phyloP scores from a whole-genome alignment of 2,329 filamentous ascomycete genomes.

The Graphilbum fragrans region DNA sequence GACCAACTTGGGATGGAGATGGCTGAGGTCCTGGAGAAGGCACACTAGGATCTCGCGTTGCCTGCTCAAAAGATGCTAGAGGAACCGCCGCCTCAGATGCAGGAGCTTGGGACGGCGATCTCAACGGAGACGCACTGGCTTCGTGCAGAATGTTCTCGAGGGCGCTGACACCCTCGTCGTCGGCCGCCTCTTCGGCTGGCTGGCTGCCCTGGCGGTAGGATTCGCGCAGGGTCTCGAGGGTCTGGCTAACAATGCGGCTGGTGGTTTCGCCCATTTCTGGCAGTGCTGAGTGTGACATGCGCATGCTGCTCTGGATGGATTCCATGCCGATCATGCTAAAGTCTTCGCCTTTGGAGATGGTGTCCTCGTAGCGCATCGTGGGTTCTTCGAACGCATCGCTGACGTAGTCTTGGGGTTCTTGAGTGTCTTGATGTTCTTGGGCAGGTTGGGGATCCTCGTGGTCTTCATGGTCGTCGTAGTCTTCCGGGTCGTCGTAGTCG shows the following conservation, averaged over 20 bases:
- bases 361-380: conserved; percentile 17
- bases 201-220: conserved; percentile 19
- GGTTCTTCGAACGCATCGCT: conserved; percentile 2
- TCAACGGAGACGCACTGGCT: neutral
- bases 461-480: neutral
- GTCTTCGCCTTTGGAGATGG: conserved; percentile 17
- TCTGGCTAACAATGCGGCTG: conserved; percentile 42
- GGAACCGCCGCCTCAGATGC: no score
- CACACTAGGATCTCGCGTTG: no score
- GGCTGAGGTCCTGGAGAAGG: no score
- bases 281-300: conserved; percentile 27
- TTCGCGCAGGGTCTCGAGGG: conserved; percentile 31
- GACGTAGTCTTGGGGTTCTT: neutral
- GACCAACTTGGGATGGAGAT: no score
- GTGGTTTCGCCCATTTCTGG: conserved; percentile 43
- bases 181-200: neutral
- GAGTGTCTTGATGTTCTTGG: no score
- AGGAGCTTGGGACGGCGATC: neutral
- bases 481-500: neutral
- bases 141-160: neutral
- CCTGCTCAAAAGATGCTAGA: no score
- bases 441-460: no score
- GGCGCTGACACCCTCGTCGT: neutral
- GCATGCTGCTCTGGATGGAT: conserved; percentile 10
- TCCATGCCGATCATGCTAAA: conserved; percentile 15